Conservation (phyloP, 495 filamentous ascomycete genomes). For the Penicillium goetzii region DNA sequence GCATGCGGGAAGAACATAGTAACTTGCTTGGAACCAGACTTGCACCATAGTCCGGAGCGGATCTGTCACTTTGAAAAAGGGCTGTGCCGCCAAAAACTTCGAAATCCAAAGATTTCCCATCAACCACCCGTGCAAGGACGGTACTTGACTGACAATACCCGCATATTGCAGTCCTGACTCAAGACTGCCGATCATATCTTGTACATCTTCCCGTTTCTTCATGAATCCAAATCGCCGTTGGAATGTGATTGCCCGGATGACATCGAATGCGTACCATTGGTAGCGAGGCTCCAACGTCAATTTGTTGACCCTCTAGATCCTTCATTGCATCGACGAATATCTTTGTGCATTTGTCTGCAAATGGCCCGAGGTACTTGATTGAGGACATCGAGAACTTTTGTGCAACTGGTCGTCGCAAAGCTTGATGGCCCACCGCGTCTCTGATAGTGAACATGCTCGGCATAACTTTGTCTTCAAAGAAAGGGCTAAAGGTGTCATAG, state of each 20-base stretch:
- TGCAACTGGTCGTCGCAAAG: background rate
- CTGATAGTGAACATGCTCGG: background rate
- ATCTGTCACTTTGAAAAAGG: conserved; percentile 15
- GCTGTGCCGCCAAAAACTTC: conserved; percentile 19
- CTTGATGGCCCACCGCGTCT: background rate
- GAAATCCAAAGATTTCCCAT: conserved; percentile 19
- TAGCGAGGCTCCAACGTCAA: background rate
- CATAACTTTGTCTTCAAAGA: background rate
- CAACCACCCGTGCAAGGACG: conserved; percentile 13
- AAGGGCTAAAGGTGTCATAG: background rate
- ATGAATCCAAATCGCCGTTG: conserved; percentile 19
- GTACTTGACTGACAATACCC: conserved; percentile 16
- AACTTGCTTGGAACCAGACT: background rate
- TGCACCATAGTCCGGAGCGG: conserved; percentile 21
- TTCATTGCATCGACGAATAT: background rate
- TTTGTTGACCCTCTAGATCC: background rate
- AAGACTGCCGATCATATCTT: conserved; percentile 17
- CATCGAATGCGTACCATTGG: conserved; percentile 16
- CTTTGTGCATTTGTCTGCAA: background rate
- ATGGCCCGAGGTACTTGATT: background rate
- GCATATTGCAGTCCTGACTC: conserved; percentile 17
- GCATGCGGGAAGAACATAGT: background rate
- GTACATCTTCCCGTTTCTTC: conserved; percentile 18
- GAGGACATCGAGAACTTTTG: background rate
- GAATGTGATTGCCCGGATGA: conserved; percentile 50